Base-by-base conservation (phyloP, 139 green algal species). In the Dunaliella primolecta region DNA sequence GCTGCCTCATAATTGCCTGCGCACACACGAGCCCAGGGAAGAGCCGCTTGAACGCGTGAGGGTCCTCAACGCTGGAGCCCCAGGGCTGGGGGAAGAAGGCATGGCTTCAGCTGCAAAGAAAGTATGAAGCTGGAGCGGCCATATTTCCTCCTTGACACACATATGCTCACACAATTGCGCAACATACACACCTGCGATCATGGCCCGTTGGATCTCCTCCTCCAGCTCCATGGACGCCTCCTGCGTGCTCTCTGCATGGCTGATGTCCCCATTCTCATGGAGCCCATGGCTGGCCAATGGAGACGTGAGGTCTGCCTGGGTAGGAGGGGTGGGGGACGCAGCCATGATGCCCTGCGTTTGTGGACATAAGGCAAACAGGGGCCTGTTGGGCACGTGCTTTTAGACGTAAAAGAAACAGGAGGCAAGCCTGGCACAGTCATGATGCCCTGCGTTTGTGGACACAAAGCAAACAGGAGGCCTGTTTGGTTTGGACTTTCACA, bases 1-100 rank as follows among this genome's bases (percentile, higher is more conserved):
- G 97, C 97, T 24, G 81, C 91, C 27, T 88, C 88, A 56, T 97
- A 98, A 88, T 99, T 97, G 86, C 95, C 96, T 81, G 75, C 25
- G n/a, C n/a, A n/a, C 57, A 24, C 57, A 24, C 57, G 57, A 23
- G 23, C 23, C 57, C 23, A n/a, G 57, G 57, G 57, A 24, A 75
- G 23, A 24, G 23, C 23, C 23, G 24, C 23, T 23, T n/a, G 57
- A 75, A 24, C 57, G 57, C 23, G 57, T n/a, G 57, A 75, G 57
- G 57, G 57, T n/a, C n/a, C n/a, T n/a, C n/a, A n/a, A n/a, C n/a
- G n/a, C n/a, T n/a, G n/a, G n/a, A n/a, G n/a, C n/a, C n/a, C n/a
- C n/a, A n/a, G n/a, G n/a, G n/a, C n/a, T n/a, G n/a, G n/a, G n/a
- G n/a, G n/a, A n/a, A n/a, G n/a, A n/a, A n/a, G n/a, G n/a, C n/a